A percentile compares a stretch with the other conserved stretches of the same genome.
Evolutionary conservation across 257 asterid species (phyloP).

Genomic region (Jaltomata sinuosa): DNA sequence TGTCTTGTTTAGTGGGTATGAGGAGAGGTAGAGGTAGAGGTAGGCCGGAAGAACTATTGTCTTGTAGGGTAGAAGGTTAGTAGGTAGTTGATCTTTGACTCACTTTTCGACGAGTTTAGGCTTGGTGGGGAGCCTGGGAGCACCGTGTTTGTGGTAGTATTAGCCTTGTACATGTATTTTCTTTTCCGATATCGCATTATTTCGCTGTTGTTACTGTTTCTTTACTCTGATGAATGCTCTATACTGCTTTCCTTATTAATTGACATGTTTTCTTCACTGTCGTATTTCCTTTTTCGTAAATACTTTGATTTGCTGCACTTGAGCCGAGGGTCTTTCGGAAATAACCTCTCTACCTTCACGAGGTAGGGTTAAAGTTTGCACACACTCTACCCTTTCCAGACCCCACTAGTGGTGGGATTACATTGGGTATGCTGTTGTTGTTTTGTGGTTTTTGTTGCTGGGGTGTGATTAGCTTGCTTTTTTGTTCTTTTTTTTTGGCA

Average conservation of each 20-base stretch:
- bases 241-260: background rate
- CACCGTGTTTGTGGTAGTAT: background rate
- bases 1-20: background rate
- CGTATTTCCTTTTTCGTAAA: background rate
- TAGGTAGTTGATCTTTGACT: background rate
- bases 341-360: background rate
- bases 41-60: background rate
- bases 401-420: background rate
- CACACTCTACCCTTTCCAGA: background rate
- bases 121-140: background rate
- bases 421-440: background rate
- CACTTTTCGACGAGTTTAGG: background rate
- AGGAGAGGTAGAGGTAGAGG: background rate
- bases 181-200: background rate
- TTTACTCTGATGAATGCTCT: background rate
- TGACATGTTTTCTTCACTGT: background rate
- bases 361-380: background rate
- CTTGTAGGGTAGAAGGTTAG: background rate
- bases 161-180: background rate
- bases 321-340: background rate
- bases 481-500: background rate
- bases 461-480: background rate
- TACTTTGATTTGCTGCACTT: background rate
- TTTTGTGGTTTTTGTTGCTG: background rate
- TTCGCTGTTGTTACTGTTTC: background rate